Conservation (phyloP, 805 yeast genomes). For the Candida vaughaniae region DNA sequence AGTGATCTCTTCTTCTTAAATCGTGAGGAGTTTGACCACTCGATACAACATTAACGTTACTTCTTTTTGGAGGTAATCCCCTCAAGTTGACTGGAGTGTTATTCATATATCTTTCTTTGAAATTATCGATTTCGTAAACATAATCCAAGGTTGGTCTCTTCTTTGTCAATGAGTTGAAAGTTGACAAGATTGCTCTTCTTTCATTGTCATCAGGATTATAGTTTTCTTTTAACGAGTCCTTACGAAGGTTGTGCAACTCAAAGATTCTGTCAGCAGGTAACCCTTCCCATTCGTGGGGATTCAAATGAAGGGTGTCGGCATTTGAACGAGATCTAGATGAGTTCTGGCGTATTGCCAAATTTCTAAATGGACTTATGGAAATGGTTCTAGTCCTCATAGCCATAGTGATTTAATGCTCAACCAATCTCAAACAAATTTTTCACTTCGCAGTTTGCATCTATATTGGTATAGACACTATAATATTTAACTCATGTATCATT, state of each 20-base stretch:
- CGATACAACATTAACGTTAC: slow-evolving; percentile 35
- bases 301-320: slow-evolving; percentile 41
- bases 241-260: slow-evolving; percentile 59
- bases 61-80: slow-evolving; percentile 38
- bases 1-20: slow-evolving; percentile 72
- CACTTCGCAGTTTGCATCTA: slow-evolving; percentile 8
- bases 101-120: slow-evolving; percentile 42
- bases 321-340: slow-evolving; percentile 1
- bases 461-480: too few species aligned
- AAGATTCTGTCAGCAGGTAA: slow-evolving; percentile 63
- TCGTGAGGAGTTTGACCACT: slow-evolving; percentile 39
- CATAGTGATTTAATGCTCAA: background rate
- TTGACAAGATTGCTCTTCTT: slow-evolving; percentile 44
- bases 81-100: slow-evolving; percentile 36
- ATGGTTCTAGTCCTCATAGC: slow-evolving; percentile 1
- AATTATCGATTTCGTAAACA: slow-evolving; percentile 41
- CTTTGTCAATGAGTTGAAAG: slow-evolving; percentile 29
- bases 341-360: slow-evolving; percentile 9
- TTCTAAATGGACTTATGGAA: background rate
- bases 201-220: slow-evolving; percentile 63
- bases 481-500: too few species aligned
- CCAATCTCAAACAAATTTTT: slow-evolving; percentile 4
- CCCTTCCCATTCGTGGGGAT: slow-evolving; percentile 71
- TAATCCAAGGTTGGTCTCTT: slow-evolving; percentile 36
- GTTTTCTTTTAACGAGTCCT: slow-evolving; percentile 41